Base-by-base conservation (phyloP, 148 eudicot species). In the Spergularia marina region DNA sequence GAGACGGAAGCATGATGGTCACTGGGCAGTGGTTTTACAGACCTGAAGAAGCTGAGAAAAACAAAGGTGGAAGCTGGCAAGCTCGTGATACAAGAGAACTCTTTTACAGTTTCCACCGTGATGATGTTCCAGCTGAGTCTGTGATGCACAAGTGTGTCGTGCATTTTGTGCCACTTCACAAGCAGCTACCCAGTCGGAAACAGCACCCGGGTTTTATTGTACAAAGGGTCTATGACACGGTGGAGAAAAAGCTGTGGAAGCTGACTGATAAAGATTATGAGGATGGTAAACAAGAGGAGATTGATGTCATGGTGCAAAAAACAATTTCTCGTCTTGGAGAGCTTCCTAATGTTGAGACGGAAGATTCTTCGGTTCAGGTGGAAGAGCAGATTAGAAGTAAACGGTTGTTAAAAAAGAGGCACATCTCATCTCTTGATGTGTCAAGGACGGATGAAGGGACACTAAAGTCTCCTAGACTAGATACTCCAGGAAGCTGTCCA, bases 11-110 rank as follows among this genome's bases (percentile, higher is more conserved):
- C 77, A 69, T 95, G 84, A 88, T 84, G 94, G 91, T 92, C 15
- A 88, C 83, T 68, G 97, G 99, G 58, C 99, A 95, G 74, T 92
- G 99, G 99, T 92, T 95, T 81, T 95, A 92, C 80, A 90, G 98
- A 68, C 99, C 99, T 15, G 99, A 95, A 78, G 99, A 95, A 83
- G 97, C 97, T 59, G 90, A 89, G 77, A 92, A 79, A 76, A 89
- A 81, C 80, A 91, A 86, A 60, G 97, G 99, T 64, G 97, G 97
- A 83, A 85, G 86, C 76, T 95, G 97, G 99, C 83, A 86, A 74
- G 84, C 94, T 74, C 73, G 77, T 71, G 97, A 92, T 84, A 87
- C 97, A 12, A 90, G 99, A 79, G 97, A 92, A 76, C 84, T 95
- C 41, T 95, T 92, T 68, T 95, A 95, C 68, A 95, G 97, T 81